These are phyloP conservation scores for Sporothrix dimorphospora DNA, from an alignment of 2,329 filamentous ascomycete species.

Conservation along the genomic window DNA sequence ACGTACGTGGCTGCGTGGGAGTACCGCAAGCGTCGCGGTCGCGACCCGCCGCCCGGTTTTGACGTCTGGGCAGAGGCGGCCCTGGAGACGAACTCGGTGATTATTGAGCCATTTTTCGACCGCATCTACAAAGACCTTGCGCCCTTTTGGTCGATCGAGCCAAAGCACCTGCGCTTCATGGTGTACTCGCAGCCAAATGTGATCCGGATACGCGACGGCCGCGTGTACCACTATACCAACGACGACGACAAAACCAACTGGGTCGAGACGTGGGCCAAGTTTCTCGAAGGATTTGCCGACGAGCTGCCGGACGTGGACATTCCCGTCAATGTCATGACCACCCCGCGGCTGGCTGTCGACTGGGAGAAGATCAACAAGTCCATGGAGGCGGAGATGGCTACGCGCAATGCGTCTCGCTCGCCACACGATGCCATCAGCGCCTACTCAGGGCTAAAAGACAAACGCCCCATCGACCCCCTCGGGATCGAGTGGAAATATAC, in stretches of 20 bases:
- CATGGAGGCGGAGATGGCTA: conserved; percentile 51
- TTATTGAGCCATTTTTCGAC: conserved; percentile 55
- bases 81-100: conserved; percentile 44
- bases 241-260: conserved; percentile 47
- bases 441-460: conserved; percentile 47
- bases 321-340: conserved; percentile 66
- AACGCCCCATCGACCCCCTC: conserved; percentile 33
- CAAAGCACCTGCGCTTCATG: conserved; percentile 39
- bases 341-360: conserved; percentile 63
- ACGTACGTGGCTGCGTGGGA: conserved; percentile 50
- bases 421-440: conserved; percentile 49
- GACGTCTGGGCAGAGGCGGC: conserved; percentile 52
- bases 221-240: conserved; percentile 45
- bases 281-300: conserved; percentile 55
- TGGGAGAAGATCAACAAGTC: conserved; percentile 58
- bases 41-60: conserved; percentile 54
- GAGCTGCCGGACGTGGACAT: conserved; percentile 67
- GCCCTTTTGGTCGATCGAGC: conserved; percentile 58
- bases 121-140: conserved; percentile 56
- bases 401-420: conserved; percentile 45
- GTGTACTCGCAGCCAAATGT: conserved; percentile 49
- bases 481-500: conserved; percentile 40
- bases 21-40: conserved; percentile 50
- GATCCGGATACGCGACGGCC: conserved; percentile 53
- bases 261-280: conserved; percentile 51